These are phyloP conservation scores for Yamagishiella unicocca DNA, from an alignment of 139 green algal species.

Conservation along the genomic window DNA sequence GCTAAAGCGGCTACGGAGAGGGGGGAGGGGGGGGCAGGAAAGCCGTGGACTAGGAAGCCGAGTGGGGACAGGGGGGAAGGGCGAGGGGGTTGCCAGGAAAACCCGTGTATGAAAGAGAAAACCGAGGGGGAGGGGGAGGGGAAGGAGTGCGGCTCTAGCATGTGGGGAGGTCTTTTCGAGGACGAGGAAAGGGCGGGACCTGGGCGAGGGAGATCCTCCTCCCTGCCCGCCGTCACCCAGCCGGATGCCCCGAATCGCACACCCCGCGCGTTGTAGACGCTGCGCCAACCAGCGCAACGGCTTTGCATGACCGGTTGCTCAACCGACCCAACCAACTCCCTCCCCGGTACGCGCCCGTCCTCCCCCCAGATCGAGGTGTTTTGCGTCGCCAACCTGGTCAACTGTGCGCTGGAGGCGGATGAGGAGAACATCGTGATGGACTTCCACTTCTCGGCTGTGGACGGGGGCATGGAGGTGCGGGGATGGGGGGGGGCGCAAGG, in stretches of 20 bases:
- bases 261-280: no score
- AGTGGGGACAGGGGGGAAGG: no score
- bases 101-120: no score
- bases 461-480: constrained; percentile 46
- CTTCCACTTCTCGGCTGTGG: constrained; percentile 86
- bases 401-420: constrained; percentile 94
- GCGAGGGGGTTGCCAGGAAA: no score
- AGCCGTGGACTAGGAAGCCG: no score
- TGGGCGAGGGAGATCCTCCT: background rate
- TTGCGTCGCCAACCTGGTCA: constrained; percentile 95
- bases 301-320: background rate
- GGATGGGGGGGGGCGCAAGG: no score
- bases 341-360: constrained; percentile 21
- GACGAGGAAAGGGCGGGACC: background rate
- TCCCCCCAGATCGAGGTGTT: constrained; percentile 88
- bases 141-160: background rate
- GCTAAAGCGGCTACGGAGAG: no score
- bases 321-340: background rate
- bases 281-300: no score
- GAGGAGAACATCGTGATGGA: constrained; percentile 98
- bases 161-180: background rate
- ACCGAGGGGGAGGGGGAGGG: background rate
- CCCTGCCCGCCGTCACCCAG: no score
- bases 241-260: no score
- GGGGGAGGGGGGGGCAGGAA: background rate